These are phyloP conservation scores for Kodamaea neixiangensis DNA, from an alignment of 805 yeast species.

Conservation along the genomic window DNA sequence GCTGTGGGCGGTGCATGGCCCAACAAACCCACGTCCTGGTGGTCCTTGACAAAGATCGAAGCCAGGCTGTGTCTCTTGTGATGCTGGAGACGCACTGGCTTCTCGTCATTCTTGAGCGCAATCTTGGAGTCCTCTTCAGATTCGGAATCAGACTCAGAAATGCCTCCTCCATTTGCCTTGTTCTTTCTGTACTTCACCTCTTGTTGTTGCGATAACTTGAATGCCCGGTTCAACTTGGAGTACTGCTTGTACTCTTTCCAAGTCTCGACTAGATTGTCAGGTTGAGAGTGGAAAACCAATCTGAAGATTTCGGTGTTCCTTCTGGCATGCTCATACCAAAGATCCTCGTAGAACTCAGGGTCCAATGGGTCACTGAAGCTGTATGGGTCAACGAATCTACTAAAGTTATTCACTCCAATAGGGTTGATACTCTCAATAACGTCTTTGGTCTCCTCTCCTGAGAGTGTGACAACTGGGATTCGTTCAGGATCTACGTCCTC, in stretches of 20 bases:
- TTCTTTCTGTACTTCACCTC: slow-evolving; percentile 34
- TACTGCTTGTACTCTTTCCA: slow-evolving; percentile 88
- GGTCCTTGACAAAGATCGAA: slow-evolving; percentile 29
- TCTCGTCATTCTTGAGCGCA: not conserved
- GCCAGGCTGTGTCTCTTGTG: slow-evolving; percentile 20
- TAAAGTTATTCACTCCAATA: slow-evolving; percentile 33
- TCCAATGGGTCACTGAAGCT: slow-evolving; percentile 84
- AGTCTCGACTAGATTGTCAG: slow-evolving; percentile 84
- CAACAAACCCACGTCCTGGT: slow-evolving; percentile 35
- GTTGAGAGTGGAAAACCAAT: slow-evolving; percentile 89
- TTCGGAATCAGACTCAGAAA: slow-evolving; percentile 13
- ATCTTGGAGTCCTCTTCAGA: slow-evolving; percentile 5
- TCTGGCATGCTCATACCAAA: slow-evolving; percentile 81
- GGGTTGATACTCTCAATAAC: slow-evolving; percentile 42
- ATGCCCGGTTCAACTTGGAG: slow-evolving; percentile 60
- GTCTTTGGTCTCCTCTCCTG: slow-evolving; percentile 44
- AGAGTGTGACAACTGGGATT: slow-evolving; percentile 45
- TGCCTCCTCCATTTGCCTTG: slow-evolving; percentile 15
- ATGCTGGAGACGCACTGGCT: not conserved
- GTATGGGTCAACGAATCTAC: slow-evolving; percentile 78
- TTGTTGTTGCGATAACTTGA: slow-evolving; percentile 40
- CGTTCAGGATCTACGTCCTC: slow-evolving; percentile 20
- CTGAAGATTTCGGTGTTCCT: slow-evolving; percentile 82
- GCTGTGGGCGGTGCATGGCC: slow-evolving; percentile 34
- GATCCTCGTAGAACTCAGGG: slow-evolving; percentile 78